Percentiles rank a stretch among this genome's conserved stretches.
These are phyloP conservation scores for Rhynchospora pubera DNA, from an alignment of 176 grass and related monocot species.

Conservation along the genomic window DNA sequence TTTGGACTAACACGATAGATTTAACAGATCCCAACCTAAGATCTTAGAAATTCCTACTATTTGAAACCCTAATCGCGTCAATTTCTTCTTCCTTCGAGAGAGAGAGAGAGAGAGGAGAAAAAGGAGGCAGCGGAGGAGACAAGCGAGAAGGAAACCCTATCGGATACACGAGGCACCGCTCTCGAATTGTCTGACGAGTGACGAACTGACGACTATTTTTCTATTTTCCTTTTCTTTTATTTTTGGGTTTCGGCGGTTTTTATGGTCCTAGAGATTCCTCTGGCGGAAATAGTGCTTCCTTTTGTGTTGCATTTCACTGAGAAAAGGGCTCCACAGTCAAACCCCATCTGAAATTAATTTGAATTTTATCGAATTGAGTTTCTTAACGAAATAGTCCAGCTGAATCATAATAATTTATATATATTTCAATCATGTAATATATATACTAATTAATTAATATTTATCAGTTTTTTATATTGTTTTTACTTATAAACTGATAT, in stretches of 20 bases:
- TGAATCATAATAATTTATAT: no score
- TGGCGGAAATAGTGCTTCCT: not conserved
- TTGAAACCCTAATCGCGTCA: conserved; percentile 27
- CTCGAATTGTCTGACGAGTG: conserved; percentile 7
- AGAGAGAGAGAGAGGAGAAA: not conserved
- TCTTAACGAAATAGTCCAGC: no score
- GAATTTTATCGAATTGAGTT: no score
- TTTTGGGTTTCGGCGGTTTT: not conserved
- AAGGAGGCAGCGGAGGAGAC: not conserved
- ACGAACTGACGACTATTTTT: not conserved
- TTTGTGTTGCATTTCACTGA: not conserved
- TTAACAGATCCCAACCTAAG: conserved; percentile 32
- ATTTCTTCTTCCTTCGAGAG: not conserved
- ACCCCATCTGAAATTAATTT: no score
- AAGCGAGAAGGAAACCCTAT: conserved; percentile 8
- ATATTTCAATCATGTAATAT: no score
- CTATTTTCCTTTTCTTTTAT: not conserved
- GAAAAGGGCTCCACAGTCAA: no score
- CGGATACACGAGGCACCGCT: not conserved
- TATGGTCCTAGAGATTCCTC: not conserved
- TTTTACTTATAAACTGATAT: no score
- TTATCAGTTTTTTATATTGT: no score
- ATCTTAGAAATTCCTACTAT: not conserved
- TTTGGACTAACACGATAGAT: conserved; percentile 11
- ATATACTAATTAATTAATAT: no score